Percentiles rank a stretch among this genome's conserved stretches.
Evolutionary conservation across 2,329 filamentous ascomycete genomes (phyloP).

Genomic region (Trichoderma koningiopsis): DNA sequence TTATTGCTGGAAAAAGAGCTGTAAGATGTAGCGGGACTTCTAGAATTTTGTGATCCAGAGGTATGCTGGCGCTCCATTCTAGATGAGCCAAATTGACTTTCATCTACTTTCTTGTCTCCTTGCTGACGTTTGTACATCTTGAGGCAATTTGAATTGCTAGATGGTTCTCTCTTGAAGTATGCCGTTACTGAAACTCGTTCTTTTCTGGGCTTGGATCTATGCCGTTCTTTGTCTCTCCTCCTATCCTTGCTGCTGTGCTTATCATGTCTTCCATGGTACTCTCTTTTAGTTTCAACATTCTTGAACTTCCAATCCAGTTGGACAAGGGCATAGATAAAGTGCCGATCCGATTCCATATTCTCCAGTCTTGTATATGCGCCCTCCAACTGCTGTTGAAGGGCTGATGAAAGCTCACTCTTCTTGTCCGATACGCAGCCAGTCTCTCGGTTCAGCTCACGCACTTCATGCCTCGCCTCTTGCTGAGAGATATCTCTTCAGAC

Average conservation of each 20-base stretch:
- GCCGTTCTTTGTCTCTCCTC: neutral
- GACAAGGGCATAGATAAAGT: slow-evolving; percentile 46
- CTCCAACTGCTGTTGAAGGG: slow-evolving; percentile 49
- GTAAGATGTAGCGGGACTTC: slow-evolving; percentile 2
- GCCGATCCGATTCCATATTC: slow-evolving; percentile 39
- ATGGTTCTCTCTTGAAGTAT: slow-evolving; percentile 49
- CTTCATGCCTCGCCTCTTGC: slow-evolving; percentile 40
- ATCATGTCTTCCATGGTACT: slow-evolving; percentile 27
- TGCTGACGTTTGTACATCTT: slow-evolving; percentile 34
- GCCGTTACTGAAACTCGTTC: slow-evolving; percentile 47
- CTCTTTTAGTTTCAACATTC: slow-evolving; percentile 29
- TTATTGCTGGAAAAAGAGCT: neutral
- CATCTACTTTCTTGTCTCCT: neutral
- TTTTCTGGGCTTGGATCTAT: slow-evolving; percentile 32
- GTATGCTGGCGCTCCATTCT: neutral
- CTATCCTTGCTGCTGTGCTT: slow-evolving; percentile 29
- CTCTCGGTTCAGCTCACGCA: slow-evolving; percentile 42
- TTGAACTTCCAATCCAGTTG: slow-evolving; percentile 48
- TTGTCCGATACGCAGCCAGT: slow-evolving; percentile 40
- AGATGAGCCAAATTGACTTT: neutral
- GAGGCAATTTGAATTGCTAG: slow-evolving; percentile 36
- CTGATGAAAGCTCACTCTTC: slow-evolving; percentile 39
- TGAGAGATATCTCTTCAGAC: slow-evolving; percentile 44
- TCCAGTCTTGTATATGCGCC: slow-evolving; percentile 40
- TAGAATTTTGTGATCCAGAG: neutral